phyloP scores from a whole-genome alignment of 345 rosid genomes.

The Eucalyptus marginata region DNA sequence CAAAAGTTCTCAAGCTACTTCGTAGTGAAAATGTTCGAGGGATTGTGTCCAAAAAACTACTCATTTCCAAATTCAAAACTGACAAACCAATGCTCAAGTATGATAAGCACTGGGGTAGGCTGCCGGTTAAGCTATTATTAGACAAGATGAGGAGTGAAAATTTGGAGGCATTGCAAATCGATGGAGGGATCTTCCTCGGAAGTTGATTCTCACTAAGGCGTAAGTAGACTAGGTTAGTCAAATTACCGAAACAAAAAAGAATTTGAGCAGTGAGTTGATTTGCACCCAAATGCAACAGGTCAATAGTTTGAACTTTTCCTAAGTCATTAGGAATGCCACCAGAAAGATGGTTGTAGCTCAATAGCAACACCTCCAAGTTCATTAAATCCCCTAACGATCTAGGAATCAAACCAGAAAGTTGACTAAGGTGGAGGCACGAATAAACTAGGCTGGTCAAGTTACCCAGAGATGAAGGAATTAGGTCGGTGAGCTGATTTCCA shows the following conservation, averaged over 20 bases:
- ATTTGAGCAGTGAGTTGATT: slow-evolving; percentile 11
- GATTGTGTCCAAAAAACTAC: not conserved
- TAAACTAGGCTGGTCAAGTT: slow-evolving; percentile 8
- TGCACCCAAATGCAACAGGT: too few relatives aligned
- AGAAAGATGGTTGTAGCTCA: not conserved
- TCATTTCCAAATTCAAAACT: not conserved
- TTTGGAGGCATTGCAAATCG: not conserved
- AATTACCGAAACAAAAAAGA: slow-evolving; percentile 6
- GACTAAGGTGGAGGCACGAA: slow-evolving; percentile 10
- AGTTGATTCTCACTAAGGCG: slow-evolving; percentile 6
- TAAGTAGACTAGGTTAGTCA: slow-evolving; percentile 9
- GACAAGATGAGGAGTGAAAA: not conserved
- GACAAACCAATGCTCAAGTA: not conserved
- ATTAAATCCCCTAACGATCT: rapidly evolving
- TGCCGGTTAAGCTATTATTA: not conserved
- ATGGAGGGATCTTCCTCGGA: not conserved
- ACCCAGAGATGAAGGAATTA: slow-evolving; percentile 10
- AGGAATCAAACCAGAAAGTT: not conserved
- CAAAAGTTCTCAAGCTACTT: not conserved
- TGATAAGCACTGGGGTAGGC: not conserved
- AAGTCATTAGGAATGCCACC: not conserved
- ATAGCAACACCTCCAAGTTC: rapidly evolving
- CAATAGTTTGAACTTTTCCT: too few relatives aligned
- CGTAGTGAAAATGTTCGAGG: too few relatives aligned
- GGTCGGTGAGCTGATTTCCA: rapidly evolving